Conservation (phyloP, 1,284 basidiomycete genomes). For the Ceratobasidium sp. region DNA sequence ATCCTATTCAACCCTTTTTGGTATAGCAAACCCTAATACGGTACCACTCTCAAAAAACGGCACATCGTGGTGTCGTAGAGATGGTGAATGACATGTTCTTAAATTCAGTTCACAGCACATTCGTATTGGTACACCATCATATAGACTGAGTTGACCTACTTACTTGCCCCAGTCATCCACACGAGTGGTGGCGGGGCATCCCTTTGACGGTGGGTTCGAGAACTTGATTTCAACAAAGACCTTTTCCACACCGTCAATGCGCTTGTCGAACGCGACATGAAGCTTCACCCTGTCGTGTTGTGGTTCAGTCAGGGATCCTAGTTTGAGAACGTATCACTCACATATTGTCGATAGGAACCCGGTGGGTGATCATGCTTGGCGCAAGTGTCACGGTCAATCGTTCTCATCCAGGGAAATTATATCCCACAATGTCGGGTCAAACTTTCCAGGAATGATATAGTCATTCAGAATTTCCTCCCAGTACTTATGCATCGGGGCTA, state of each 20-base stretch:
- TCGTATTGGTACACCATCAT: too few relatives aligned
- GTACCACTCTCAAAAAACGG: too few relatives aligned
- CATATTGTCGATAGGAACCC: constrained; percentile 68
- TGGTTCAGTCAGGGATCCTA: background rate
- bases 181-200: constrained; percentile 59
- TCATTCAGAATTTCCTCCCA: constrained; percentile 75
- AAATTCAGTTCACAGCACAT: too few relatives aligned
- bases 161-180: constrained; percentile 61
- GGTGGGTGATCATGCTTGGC: constrained; percentile 65
- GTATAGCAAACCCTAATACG: too few relatives aligned
- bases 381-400: background rate
- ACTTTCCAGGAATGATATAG: constrained; percentile 69
- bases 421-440: constrained; percentile 70
- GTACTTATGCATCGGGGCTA: constrained; percentile 74
- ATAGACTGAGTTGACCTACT: too few relatives aligned
- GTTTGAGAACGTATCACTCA: constrained; percentile 50
- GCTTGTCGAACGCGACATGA: constrained; percentile 67
- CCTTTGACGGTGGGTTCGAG: constrained; percentile 55
- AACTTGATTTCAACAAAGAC: constrained; percentile 67
- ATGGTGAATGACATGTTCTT: too few relatives aligned
- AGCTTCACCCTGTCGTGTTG: constrained; percentile 55
- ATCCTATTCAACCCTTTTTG: too few relatives aligned
- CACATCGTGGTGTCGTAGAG: too few relatives aligned
- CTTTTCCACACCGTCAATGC: constrained; percentile 67
- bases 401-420: constrained; percentile 35